Evolutionary conservation across 2,329 filamentous ascomycete genomes (phyloP).

Genomic region (Claviceps cyperi): DNA sequence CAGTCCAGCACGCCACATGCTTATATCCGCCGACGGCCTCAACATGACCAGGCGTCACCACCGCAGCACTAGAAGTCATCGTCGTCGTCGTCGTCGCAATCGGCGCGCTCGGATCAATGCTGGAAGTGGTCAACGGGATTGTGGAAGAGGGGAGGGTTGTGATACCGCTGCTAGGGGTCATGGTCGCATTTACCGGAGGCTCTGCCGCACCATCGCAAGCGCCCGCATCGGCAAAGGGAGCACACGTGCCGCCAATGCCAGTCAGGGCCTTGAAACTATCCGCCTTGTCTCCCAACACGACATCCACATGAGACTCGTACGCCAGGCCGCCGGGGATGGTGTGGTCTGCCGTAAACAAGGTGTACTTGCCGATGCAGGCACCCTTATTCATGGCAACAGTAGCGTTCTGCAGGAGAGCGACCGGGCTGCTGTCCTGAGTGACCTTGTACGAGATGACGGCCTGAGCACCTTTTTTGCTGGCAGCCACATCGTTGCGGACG

Average conservation of each 20-base stretch:
- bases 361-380: slow-evolving; percentile 32
- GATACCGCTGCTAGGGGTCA: slow-evolving; percentile 3
- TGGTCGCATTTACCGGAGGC: slow-evolving; percentile 7
- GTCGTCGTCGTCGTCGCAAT: slow-evolving; percentile 5
- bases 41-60: slow-evolving; percentile 19
- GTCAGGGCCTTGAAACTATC: slow-evolving; percentile 36
- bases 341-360: slow-evolving; percentile 29
- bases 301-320: slow-evolving; percentile 30
- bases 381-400: slow-evolving; percentile 27
- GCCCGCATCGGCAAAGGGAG: slow-evolving; percentile 22
- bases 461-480: slow-evolving; percentile 23
- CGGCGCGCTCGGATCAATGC: background rate
- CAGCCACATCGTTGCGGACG: slow-evolving; percentile 32
- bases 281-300: slow-evolving; percentile 25
- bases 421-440: slow-evolving; percentile 24
- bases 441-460: slow-evolving; percentile 30
- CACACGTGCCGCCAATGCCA: slow-evolving; percentile 29
- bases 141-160: slow-evolving; percentile 6
- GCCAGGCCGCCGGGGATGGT: slow-evolving; percentile 29
- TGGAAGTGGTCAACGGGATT: background rate
- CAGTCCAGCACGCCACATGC: slow-evolving; percentile 34
- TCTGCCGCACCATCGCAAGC: slow-evolving; percentile 12
- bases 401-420: slow-evolving; percentile 25
- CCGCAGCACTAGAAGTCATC: slow-evolving; percentile 14
- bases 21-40: slow-evolving; percentile 27